Evolutionary conservation across 192 early-diverging fungal genomes (phyloP).

Genomic region (Diversispora epigaea): DNA sequence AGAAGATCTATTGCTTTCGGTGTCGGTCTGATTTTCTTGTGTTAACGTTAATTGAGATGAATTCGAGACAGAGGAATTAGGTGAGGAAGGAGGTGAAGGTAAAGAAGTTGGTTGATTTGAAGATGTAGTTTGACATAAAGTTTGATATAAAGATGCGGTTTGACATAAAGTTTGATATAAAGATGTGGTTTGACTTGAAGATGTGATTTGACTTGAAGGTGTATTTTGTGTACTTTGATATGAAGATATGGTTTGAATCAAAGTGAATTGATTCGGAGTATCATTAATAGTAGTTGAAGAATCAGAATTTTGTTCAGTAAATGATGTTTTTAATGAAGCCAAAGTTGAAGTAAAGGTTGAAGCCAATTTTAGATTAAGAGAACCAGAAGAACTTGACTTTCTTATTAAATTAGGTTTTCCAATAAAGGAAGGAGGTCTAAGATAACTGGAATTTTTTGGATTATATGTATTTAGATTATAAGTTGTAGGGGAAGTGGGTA

Average conservation of each 20-base stretch:
- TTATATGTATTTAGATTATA: not conserved
- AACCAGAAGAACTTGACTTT: slow-evolving; percentile 18
- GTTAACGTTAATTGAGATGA: not conserved
- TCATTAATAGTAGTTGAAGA: not conserved
- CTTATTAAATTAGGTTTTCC: not conserved
- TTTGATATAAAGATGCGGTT: no score
- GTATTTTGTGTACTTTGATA: not conserved
- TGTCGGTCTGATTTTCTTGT: not conserved
- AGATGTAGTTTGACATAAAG: not conserved
- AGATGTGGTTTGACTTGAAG: no score
- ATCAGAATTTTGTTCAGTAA: not conserved
- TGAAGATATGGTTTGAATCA: no score
- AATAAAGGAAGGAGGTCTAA: not conserved
- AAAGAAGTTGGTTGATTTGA: not conserved
- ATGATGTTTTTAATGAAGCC: not conserved
- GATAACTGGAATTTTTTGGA: not conserved
- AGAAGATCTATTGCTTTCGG: not conserved
- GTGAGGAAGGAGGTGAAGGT: not conserved
- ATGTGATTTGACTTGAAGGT: not conserved
- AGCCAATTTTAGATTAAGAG: slow-evolving; percentile 7
- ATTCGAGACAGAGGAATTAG: not conserved
- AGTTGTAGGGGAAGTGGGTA: not conserved
- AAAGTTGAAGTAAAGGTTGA: not conserved
- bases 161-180: no score
- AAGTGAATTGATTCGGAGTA: not conserved